Evolutionary conservation across 2,329 filamentous ascomycete genomes (phyloP).

Genomic region (Elsinoe necatrix): DNA sequence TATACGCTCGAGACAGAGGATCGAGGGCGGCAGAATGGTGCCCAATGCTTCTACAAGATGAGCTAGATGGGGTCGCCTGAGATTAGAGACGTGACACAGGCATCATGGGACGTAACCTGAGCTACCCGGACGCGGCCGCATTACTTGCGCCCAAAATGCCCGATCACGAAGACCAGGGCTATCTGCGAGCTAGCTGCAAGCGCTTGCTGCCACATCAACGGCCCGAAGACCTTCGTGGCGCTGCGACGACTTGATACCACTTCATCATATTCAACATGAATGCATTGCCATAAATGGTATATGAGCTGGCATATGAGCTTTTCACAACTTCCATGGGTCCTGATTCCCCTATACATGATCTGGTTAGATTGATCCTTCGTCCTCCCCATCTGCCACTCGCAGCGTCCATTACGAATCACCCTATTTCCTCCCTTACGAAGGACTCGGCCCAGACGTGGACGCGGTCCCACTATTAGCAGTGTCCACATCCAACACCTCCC

Average conservation of each 20-base stretch:
- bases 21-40: slow-evolving; percentile 57
- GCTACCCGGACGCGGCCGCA: background rate
- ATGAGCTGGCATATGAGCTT: background rate
- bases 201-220: no score
- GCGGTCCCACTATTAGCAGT: background rate
- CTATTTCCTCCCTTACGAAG: background rate
- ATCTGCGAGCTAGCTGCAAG: no score
- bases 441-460: background rate
- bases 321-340: no score
- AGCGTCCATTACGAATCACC: background rate
- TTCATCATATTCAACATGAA: background rate
- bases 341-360: no score
- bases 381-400: background rate
- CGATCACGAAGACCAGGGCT: no score
- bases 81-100: background rate
- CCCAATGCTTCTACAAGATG: slow-evolving; percentile 71
- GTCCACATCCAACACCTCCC: slow-evolving; percentile 33
- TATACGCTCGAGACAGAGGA: slow-evolving; percentile 77
- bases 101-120: background rate
- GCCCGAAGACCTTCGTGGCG: no score
- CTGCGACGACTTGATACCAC: no score
- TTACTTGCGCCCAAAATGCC: background rate
- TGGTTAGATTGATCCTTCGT: no score
- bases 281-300: background rate
- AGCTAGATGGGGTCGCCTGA: slow-evolving; percentile 27